Percentiles rank a stretch among this genome's conserved stretches.
Evolutionary conservation across 305 asterid genomes (phyloP).

Genomic region (Solanum chacoense): DNA sequence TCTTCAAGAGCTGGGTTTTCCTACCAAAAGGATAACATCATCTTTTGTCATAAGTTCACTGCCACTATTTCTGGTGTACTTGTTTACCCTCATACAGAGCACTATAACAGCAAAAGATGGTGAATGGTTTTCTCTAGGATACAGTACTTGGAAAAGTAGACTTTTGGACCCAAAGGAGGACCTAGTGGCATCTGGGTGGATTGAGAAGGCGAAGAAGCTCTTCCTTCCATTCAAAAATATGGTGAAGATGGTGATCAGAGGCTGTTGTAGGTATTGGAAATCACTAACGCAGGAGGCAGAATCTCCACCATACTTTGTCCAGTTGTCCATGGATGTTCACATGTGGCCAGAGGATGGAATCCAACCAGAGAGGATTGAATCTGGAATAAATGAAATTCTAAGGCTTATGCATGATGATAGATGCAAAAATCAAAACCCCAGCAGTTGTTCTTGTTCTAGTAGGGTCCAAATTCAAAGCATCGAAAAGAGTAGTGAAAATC

Average conservation of each 20-base stretch:
- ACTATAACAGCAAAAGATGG: conserved; percentile 98
- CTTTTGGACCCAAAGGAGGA: conserved; percentile 25
- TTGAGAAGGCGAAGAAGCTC: conserved; percentile 37
- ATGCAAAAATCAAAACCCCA: conserved; percentile 50
- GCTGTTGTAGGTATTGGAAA: conserved; percentile 90
- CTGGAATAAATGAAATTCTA: conserved; percentile 75
- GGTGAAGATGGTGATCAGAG: conserved; percentile 37
- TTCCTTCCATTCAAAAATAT: conserved; percentile 32
- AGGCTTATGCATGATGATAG: conserved; percentile 66
- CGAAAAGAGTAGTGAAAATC: conserved; percentile 67
- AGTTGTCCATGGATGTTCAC: conserved; percentile 82
- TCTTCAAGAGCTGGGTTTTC: conserved; percentile 74
- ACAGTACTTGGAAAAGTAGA: conserved; percentile 35
- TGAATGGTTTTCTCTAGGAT: conserved; percentile 81
- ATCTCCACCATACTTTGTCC: conserved; percentile 97
- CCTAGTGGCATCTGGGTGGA: conserved; percentile 44
- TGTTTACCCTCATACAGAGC: conserved; percentile 88
- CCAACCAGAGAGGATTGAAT: conserved; percentile 95
- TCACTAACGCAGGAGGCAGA: conserved; percentile 99
- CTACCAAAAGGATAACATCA: conserved; percentile 62
- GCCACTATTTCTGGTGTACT: conserved; percentile 83
- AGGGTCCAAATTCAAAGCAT: conserved; percentile 93
- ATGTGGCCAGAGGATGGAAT: conserved; percentile 96
- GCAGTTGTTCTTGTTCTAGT: conserved; percentile 65
- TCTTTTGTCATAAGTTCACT: conserved; percentile 79